Conservation (phyloP, 2,329 filamentous ascomycete species). For the Fusarium sp. region DNA sequence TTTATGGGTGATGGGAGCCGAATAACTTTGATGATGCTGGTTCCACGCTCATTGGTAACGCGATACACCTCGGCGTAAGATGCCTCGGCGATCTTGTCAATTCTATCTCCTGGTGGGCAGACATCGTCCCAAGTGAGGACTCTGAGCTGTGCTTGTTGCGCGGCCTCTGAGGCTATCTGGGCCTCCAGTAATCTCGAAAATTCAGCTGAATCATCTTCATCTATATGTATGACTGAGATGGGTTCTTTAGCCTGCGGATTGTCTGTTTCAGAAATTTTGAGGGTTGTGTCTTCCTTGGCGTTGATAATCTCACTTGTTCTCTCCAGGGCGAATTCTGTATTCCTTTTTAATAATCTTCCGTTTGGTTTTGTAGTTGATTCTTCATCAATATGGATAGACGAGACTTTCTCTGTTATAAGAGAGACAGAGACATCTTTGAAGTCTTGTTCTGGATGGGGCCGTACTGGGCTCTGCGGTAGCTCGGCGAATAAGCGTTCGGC, state of each 20-base stretch:
- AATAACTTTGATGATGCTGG: constrained; percentile 75
- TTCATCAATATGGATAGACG: constrained; percentile 48
- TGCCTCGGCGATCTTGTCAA: constrained; percentile 75
- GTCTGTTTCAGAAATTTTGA: not conserved
- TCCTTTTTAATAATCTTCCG: constrained; percentile 28
- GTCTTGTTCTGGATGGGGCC: constrained; percentile 42
- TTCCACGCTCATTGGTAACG: constrained; percentile 68
- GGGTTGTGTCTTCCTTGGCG: constrained; percentile 8
- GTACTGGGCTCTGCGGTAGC: constrained; percentile 63
- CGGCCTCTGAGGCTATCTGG: constrained; percentile 32
- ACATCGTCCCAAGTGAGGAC: constrained; percentile 69
- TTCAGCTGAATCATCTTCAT: constrained; percentile 9
- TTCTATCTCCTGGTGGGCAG: constrained; percentile 63
- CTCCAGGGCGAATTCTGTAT: constrained; percentile 11
- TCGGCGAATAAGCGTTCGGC: constrained; percentile 64
- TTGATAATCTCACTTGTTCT: constrained; percentile 15
- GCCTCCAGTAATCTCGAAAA: constrained; percentile 7
- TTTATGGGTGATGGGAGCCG: constrained; percentile 70
- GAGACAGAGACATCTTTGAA: constrained; percentile 46
- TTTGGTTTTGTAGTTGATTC: constrained; percentile 25
- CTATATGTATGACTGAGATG: not conserved
- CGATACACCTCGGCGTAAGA: constrained; percentile 76
- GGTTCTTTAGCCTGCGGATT: constrained; percentile 9
- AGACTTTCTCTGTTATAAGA: constrained; percentile 53
- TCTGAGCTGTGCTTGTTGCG: constrained; percentile 53